Percentiles rank a stretch among this genome's conserved stretches.
phyloP scores from a whole-genome alignment of 306 rosid species.

The Quercus mongolica region DNA sequence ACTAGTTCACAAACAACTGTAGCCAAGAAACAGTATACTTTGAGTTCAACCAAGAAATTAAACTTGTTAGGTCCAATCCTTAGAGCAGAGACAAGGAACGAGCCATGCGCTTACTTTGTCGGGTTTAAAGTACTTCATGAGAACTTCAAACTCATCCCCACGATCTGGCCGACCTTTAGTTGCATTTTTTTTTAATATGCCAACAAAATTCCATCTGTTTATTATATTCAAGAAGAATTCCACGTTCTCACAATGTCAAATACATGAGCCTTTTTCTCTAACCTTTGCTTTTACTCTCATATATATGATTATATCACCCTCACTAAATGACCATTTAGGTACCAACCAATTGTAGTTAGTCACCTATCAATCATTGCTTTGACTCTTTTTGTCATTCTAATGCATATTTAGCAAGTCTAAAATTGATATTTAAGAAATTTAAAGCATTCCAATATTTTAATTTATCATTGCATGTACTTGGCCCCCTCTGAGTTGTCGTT shows the following conservation, averaged over 20 bases:
- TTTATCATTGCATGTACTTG: constrained; percentile 39
- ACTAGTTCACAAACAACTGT: no score
- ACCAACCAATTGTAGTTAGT: constrained; percentile 26
- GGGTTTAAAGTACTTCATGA: constrained; percentile 18
- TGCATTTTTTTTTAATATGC: constrained; percentile 22
- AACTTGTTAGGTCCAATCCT: constrained; percentile 20
- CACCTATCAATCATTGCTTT: constrained; percentile 43
- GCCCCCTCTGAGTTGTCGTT: constrained; percentile 53
- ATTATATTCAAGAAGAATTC: constrained; percentile 40
- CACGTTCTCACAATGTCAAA: constrained; percentile 57
- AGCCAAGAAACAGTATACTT: not conserved
- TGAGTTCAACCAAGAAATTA: not conserved
- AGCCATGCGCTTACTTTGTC: constrained; percentile 56
- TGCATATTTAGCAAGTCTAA: constrained; percentile 11
- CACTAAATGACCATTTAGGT: constrained; percentile 23
- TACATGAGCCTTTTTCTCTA: constrained; percentile 27
- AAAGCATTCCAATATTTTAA: constrained; percentile 30
- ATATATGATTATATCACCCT: not conserved
- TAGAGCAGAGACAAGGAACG: constrained; percentile 51
- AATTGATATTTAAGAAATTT: constrained; percentile 21
- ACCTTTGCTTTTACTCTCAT: not conserved
- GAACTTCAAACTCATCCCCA: constrained; percentile 56
- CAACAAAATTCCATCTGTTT: constrained; percentile 29
- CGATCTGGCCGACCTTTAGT: constrained; percentile 59
- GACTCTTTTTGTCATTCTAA: constrained; percentile 10